Evolutionary conservation across 345 rosid genomes (phyloP), one percentile per base, ranked within the genome.

Genomic region (Salix brachista): DNA sequence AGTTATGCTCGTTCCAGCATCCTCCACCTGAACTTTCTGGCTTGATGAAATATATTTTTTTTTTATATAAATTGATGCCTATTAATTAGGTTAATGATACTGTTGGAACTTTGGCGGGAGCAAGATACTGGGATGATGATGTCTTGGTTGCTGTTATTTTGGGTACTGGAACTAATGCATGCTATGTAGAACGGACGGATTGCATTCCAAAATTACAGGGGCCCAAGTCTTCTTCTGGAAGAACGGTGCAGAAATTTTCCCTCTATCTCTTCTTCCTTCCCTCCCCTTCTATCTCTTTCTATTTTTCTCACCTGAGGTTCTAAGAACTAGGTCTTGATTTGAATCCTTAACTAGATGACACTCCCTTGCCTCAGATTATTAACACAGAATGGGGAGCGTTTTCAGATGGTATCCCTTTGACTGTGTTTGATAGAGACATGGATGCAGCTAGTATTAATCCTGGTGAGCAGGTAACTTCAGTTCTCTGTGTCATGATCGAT

Each of bases 141-240:
- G 94, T 92, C 50, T 80, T 90, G 92, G 91, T 84, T 68, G 94
- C 96, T 76, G 98, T 94, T 65, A 94, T 94, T 83, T 85, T 94
- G 84, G 98, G 97, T 69, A 94, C 97, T 0, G 97, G 97, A 64
- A 94, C 98, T 23, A 91, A 94, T 74, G 98, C 97, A 81, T 92
- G 97, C 86, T 94, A 94, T 80, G 91, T 94, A 50, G 97, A 94
- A 67, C 84, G 87, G 73, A 84, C 80, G 58, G 79, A 87, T 78
- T 83, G 85, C 56, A 94, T 91, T 85, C 96, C 89, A 42, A 94
- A 91, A 85, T 73, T 92, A 26, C 83, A 72, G 9, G 85, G 82
- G 44, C 70, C 76, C 0, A 75, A 78, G 68, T 81, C 89, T 76
- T 50, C 77, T 75, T 84, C 86, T 41, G 88, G 91, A 69, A 80